phyloP scores from a whole-genome alignment of 2,329 filamentous ascomycete species.

The Dothistroma septosporum region DNA sequence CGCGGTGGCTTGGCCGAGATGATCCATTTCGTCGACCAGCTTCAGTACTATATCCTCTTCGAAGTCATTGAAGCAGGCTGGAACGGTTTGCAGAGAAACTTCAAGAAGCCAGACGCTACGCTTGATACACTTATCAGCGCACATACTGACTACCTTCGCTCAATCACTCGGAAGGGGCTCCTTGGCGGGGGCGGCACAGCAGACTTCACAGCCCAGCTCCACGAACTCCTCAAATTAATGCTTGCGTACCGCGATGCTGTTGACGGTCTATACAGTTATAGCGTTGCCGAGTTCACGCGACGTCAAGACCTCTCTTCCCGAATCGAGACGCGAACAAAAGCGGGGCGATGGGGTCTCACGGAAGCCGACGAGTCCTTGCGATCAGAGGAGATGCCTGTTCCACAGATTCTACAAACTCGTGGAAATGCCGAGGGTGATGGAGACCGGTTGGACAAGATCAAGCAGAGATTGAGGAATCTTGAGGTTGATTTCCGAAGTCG shows the following conservation, averaged over 20 bases:
- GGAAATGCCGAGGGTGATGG: constrained; percentile 46
- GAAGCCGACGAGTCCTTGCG: constrained; percentile 46
- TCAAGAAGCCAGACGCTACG: constrained; percentile 74
- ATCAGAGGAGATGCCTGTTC: constrained; percentile 41
- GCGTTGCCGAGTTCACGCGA: constrained; percentile 86
- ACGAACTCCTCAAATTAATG: constrained; percentile 91
- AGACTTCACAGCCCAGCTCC: constrained; percentile 83
- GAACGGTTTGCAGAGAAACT: constrained; percentile 79
- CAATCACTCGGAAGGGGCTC: constrained; percentile 93
- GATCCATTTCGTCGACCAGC: constrained; percentile 95
- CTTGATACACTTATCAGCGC: constrained; percentile 92
- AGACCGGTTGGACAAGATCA: constrained; percentile 69
- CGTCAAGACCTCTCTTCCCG: constrained; percentile 80
- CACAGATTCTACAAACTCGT: constrained; percentile 36
- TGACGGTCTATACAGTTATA: constrained; percentile 90
- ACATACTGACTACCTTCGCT: constrained; percentile 83
- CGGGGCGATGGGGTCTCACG: constrained; percentile 60
- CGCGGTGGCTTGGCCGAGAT: constrained; percentile 90
- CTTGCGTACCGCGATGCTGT: constrained; percentile 88
- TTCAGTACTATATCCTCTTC: constrained; percentile 98
- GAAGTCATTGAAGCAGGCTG: constrained; percentile 97
- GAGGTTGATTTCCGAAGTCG: constrained; percentile 71
- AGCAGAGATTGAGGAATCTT: constrained; percentile 67
- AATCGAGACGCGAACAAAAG: constrained; percentile 62
- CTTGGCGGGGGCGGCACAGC: constrained; percentile 60